A percentile compares a stretch with the other conserved stretches of the same genome.
These are phyloP conservation scores for Agaricus blazei DNA, from an alignment of 768 basidiomycete genomes.

Conservation along the genomic window DNA sequence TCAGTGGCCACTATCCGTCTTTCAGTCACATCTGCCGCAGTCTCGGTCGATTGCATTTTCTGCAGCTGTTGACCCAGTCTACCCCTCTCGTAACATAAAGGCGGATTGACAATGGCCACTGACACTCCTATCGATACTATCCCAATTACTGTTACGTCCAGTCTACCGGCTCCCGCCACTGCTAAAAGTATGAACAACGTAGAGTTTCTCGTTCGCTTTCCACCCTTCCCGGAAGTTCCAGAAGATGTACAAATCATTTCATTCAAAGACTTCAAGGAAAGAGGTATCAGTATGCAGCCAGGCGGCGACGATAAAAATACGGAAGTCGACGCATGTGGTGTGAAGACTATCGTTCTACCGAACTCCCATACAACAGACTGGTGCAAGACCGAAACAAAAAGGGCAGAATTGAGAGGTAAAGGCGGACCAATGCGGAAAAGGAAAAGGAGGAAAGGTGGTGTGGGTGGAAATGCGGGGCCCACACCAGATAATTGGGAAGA, in stretches of 20 bases:
- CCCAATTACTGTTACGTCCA: background rate
- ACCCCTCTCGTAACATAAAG: background rate
- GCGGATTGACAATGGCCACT: conserved; percentile 2
- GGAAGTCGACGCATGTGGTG: conserved; percentile 63
- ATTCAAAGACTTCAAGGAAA: conserved; percentile 39
- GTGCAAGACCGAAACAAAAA: conserved; percentile 51
- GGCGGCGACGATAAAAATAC: conserved; percentile 40
- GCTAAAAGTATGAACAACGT: background rate
- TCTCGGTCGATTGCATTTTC: background rate
- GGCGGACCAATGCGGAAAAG: conserved; percentile 10
- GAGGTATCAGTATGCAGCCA: conserved; percentile 25
- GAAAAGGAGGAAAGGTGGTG: conserved; percentile 16
- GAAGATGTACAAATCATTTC: conserved; percentile 35
- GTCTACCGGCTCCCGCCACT: background rate
- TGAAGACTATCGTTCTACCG: conserved; percentile 56
- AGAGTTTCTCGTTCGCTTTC: conserved; percentile 28
- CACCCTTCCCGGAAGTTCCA: conserved; percentile 42
- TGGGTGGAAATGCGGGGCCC: background rate
- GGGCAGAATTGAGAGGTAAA: conserved; percentile 23
- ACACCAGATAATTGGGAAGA: conserved; percentile 53
- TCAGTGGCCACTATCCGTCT: conserved; percentile 2
- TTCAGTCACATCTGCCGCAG: background rate
- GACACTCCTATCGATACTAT: background rate
- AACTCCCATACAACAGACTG: conserved; percentile 48
- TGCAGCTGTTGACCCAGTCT: background rate